Evolutionary conservation across 2,329 filamentous ascomycete species (phyloP).

Genomic region (Botrytis pseudocinerea): DNA sequence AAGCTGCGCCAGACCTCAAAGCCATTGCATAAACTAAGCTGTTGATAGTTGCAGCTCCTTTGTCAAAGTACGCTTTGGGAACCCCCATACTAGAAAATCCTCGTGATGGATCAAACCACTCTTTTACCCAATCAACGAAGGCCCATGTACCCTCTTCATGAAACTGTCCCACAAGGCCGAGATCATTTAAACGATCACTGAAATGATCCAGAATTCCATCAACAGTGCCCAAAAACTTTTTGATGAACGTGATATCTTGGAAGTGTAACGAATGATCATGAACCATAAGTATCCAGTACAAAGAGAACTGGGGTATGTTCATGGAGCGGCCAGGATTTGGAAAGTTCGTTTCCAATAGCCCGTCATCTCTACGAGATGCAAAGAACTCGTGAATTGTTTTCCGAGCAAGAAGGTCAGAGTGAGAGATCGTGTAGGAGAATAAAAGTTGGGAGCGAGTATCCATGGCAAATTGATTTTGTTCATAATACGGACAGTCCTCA

Average conservation of each 20-base stretch:
- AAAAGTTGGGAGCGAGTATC: slow-evolving; percentile 38
- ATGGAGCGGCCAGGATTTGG: slow-evolving; percentile 31
- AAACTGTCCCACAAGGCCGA: not conserved
- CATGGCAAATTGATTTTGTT: slow-evolving; percentile 41
- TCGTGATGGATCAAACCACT: not conserved
- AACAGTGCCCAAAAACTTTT: not conserved
- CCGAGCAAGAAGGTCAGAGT: slow-evolving; percentile 41
- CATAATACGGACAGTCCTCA: slow-evolving; percentile 43
- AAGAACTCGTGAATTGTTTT: slow-evolving; percentile 35
- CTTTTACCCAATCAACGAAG: slow-evolving; percentile 8
- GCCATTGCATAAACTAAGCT: slow-evolving; percentile 10
- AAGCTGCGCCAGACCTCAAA: not conserved
- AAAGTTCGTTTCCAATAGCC: slow-evolving; percentile 38
- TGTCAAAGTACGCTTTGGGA: slow-evolving; percentile 8
- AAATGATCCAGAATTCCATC: slow-evolving; percentile 13
- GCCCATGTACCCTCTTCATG: slow-evolving; percentile 5
- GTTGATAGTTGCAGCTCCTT: slow-evolving; percentile 8
- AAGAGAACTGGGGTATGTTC: not conserved
- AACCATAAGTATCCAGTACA: slow-evolving; percentile 12
- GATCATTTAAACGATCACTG: not conserved
- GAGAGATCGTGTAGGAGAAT: slow-evolving; percentile 40
- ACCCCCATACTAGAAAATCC: slow-evolving; percentile 4
- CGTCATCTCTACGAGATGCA: slow-evolving; percentile 28
- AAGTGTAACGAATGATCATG: slow-evolving; percentile 10
- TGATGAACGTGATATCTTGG: not conserved